Evolutionary conservation across 169 alveolate genomes (phyloP), one percentile per base, ranked within the genome.

Genomic region (Eimeria falciformis): DNA sequence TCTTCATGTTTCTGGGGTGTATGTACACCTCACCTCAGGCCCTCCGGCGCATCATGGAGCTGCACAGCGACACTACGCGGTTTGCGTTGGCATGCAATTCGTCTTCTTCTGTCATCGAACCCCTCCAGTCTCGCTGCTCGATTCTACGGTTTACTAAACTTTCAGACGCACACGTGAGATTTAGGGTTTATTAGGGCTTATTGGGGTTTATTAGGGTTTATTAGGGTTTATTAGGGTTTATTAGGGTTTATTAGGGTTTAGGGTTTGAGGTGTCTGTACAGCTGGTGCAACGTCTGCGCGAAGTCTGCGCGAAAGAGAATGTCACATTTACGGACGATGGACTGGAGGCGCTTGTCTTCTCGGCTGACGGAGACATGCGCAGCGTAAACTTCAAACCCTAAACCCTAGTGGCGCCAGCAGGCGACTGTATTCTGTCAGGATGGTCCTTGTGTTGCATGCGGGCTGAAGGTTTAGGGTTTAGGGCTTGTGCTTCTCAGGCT

Each of bases 11-110:
- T 25, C 33, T 69, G 55, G 50, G 50, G 81, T 69, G 18, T 69
- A 69, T 23, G 81, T 12, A 33, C 50, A 33, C 12, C n/a, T n/a
- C n/a, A n/a, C n/a, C 11, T 21, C 73, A 95, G 95, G 99, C 99
- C 23, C 95, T 99, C 93, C 96, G 99, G 92, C 97, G 99, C 94
- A 97, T 98, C 47, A 99, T 99, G 98, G 99, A 99, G 96, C 98
- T 98, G 66, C 98, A 97, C 96, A 97, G 99, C 29, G 97, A 95
- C 89, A 98, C 99, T 5, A 99, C 99, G 0, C 94, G 99, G 66
- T 99, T 99, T 93, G 99, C 99, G 43, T 93, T 99, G 94, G 99
- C 99, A 58, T 99, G 99, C 95, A 99, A 99, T 94, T 99, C 98
- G 89, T 97, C 99, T 58, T 96, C 99, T 47, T 98, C 99, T 93